A percentile compares a stretch with the other conserved stretches of the same genome.
Conservation (phyloP, 352 stramenopile genomes). For the Phytophthora pini region DNA sequence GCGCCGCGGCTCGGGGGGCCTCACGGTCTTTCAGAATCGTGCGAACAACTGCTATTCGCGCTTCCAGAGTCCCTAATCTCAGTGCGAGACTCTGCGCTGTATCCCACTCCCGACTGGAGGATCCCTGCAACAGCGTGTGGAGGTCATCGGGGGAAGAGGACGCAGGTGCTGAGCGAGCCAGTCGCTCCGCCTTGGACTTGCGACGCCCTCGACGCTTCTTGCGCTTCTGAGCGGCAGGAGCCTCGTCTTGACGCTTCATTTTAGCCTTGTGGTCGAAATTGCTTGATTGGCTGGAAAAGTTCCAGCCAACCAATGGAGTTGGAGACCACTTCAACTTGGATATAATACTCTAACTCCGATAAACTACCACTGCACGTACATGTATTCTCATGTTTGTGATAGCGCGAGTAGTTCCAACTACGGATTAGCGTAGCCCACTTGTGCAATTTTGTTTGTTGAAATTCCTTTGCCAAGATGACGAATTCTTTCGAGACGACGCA, state of each 20-base stretch:
- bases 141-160: conserved; percentile 23
- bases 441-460: background rate
- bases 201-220: conserved; percentile 45
- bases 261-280: conserved; percentile 6
- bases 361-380: too few species aligned
- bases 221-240: conserved; percentile 8
- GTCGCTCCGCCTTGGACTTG: conserved; percentile 63
- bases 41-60: conserved; percentile 45
- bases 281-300: conserved; percentile 11
- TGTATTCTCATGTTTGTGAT: too few species aligned
- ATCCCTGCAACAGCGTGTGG: conserved; percentile 29
- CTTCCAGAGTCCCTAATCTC: conserved; percentile 42
- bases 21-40: conserved; percentile 46
- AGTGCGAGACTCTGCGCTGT: conserved; percentile 60
- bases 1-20: conserved; percentile 58
- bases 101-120: conserved; percentile 65
- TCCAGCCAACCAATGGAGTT: too few species aligned
- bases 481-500: background rate
- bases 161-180: conserved; percentile 26
- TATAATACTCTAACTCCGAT: too few species aligned
- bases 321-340: conserved; percentile 19
- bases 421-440: too few species aligned
- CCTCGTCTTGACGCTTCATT: conserved; percentile 22
- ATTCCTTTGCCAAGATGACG: background rate
- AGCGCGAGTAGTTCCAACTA: too few species aligned